phyloP scores from a whole-genome alignment of 1,284 basidiomycete species.

The Fomitopsis palustris region DNA sequence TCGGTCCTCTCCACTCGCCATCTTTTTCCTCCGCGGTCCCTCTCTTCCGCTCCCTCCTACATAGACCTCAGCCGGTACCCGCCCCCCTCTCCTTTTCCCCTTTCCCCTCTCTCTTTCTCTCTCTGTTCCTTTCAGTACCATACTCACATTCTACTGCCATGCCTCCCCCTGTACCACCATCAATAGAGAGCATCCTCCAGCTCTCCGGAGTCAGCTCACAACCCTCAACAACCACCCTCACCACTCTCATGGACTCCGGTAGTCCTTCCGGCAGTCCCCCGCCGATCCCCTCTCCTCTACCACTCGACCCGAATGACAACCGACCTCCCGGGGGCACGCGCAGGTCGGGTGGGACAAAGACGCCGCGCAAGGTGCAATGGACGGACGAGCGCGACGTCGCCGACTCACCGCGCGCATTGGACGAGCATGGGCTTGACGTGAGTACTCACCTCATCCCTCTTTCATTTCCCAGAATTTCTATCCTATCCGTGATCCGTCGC shows the following conservation, averaged over 20 bases:
- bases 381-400: constrained; percentile 18
- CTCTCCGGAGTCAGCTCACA: constrained; percentile 3
- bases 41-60: neutral
- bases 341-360: constrained; percentile 31
- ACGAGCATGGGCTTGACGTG: constrained; percentile 46
- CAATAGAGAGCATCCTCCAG: constrained; percentile 20
- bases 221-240: constrained; percentile 9
- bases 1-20: neutral
- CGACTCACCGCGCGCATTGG: constrained; percentile 34
- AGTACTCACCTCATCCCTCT: constrained; percentile 18
- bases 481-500: neutral
- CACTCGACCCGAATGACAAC: constrained; percentile 7
- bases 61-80: neutral
- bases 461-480: neutral
- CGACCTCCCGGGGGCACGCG: constrained; percentile 27
- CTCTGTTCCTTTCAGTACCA: neutral
- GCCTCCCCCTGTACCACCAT: constrained; percentile 14
- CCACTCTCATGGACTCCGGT: constrained; percentile 15
- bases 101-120: neutral
- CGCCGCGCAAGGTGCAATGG: constrained; percentile 50
- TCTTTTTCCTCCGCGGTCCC: neutral
- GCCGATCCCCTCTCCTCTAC: constrained; percentile 3
- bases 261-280: constrained; percentile 8
- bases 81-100: neutral
- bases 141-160: neutral